phyloP scores from a whole-genome alignment of 1,284 basidiomycete species.

The Tilletia indica region DNA sequence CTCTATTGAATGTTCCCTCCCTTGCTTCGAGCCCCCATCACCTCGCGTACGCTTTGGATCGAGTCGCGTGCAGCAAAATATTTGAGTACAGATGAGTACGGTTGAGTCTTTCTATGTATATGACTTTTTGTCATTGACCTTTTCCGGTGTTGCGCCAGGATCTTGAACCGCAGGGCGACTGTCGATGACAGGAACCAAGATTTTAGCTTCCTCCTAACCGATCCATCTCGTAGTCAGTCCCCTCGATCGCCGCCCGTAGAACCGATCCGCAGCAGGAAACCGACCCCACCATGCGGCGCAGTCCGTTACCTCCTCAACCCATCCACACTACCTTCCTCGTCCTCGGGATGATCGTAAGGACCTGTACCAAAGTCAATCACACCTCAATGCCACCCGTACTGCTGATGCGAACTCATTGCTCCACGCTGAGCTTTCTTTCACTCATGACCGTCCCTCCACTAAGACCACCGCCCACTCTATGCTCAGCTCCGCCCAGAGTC shows the following conservation, averaged over 20 bases:
- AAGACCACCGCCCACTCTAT: too few relatives aligned
- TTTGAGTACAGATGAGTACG: too few relatives aligned
- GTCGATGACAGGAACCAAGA: too few relatives aligned
- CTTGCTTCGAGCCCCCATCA: too few relatives aligned
- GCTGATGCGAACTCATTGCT: constrained; percentile 4
- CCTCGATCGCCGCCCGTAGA: constrained; percentile 93
- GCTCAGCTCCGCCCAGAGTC: neutral
- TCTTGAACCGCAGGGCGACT: too few relatives aligned
- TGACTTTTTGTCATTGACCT: too few relatives aligned
- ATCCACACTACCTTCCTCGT: constrained; percentile 16
- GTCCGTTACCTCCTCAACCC: constrained; percentile 22
- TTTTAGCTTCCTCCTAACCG: constrained; percentile 20
- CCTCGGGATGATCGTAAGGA: constrained; percentile 57
- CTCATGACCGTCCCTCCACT: constrained; percentile 74
- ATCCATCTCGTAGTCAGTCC: constrained; percentile 62
- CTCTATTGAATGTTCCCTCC: too few relatives aligned
- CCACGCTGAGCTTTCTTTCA: constrained; percentile 63
- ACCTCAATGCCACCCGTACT: constrained; percentile 22
- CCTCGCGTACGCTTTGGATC: too few relatives aligned
- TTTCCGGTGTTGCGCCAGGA: too few relatives aligned
- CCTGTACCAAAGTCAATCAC: constrained; percentile 14
- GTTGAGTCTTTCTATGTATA: too few relatives aligned
- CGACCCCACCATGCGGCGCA: constrained; percentile 31
- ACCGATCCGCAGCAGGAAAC: constrained; percentile 80
- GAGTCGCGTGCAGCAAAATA: too few relatives aligned